phyloP scores from a whole-genome alignment of 129 eudicot species.

The Logfia minima region DNA sequence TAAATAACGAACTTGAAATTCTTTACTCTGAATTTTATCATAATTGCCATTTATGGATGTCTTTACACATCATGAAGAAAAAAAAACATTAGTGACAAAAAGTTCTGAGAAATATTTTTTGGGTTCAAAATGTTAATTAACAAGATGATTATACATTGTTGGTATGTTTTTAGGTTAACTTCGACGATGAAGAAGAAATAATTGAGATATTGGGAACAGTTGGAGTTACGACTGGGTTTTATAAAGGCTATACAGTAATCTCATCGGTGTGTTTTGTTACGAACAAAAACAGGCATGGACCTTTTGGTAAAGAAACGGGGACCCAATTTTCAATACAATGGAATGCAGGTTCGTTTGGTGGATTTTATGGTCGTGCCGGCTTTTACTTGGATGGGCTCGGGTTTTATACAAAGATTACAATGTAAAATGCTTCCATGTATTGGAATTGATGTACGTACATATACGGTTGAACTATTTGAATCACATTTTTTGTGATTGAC shows the following conservation, averaged over 20 bases:
- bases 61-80: too few relatives aligned
- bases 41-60: too few relatives aligned
- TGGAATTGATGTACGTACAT: too few relatives aligned
- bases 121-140: too few relatives aligned
- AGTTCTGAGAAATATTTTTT: too few relatives aligned
- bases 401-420: constrained; percentile 24
- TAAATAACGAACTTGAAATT: too few relatives aligned
- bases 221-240: constrained; percentile 15
- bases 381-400: constrained; percentile 29
- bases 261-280: constrained; percentile 18
- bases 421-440: not conserved
- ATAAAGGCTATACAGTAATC: not conserved
- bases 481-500: too few relatives aligned
- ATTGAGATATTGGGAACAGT: constrained; percentile 17
- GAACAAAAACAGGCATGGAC: constrained; percentile 26
- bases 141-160: too few relatives aligned
- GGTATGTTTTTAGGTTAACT: not conserved
- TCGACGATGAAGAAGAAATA: constrained; percentile 17
- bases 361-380: constrained; percentile 35
- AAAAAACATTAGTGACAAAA: too few relatives aligned
- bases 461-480: too few relatives aligned
- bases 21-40: too few relatives aligned
- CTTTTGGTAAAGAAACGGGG: constrained; percentile 17
- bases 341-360: constrained; percentile 23
- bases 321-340: not conserved